phyloP scores from a whole-genome alignment of 768 basidiomycete species.

The Psilocybe cyanescens region DNA sequence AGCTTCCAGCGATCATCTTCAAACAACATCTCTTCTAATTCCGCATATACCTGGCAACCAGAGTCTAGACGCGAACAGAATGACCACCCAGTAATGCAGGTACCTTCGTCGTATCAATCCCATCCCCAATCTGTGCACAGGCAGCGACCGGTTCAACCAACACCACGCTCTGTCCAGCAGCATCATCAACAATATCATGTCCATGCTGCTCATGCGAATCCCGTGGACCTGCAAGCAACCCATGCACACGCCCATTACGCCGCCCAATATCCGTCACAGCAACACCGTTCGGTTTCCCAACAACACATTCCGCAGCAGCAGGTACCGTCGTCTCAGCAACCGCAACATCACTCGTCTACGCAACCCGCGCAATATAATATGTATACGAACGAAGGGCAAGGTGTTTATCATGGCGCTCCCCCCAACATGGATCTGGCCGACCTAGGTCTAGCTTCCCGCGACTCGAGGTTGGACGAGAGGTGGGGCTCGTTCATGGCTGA shows the following conservation, averaged over 20 bases:
- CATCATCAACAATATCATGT: slow-evolving; percentile 17
- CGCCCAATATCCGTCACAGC: slow-evolving; percentile 15
- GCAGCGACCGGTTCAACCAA: neutral
- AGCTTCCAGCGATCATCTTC: neutral
- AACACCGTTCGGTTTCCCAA: neutral
- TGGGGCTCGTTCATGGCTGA: slow-evolving; percentile 72
- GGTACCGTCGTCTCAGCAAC: neutral
- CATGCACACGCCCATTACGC: slow-evolving; percentile 15
- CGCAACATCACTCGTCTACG: slow-evolving; percentile 10
- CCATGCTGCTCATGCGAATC: slow-evolving; percentile 5
- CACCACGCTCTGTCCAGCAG: neutral
- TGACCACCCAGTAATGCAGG: neutral
- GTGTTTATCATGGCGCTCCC: slow-evolving; percentile 20
- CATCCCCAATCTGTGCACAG: neutral
- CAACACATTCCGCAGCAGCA: neutral
- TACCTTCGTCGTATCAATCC: slow-evolving; percentile 2
- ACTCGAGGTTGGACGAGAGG: slow-evolving; percentile 64
- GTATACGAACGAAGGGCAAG: slow-evolving; percentile 11
- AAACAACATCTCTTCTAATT: neutral
- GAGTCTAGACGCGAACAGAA: neutral
- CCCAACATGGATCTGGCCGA: slow-evolving; percentile 52
- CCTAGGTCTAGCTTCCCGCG: slow-evolving; percentile 62
- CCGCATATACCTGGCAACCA: slow-evolving; percentile 1
- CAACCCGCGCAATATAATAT: slow-evolving; percentile 10
- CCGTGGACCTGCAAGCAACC: slow-evolving; percentile 8